Evolutionary conservation across 805 yeast genomes (phyloP), one percentile per base, ranked within the genome.

Genomic region (Yarrowia yakushimensis): DNA sequence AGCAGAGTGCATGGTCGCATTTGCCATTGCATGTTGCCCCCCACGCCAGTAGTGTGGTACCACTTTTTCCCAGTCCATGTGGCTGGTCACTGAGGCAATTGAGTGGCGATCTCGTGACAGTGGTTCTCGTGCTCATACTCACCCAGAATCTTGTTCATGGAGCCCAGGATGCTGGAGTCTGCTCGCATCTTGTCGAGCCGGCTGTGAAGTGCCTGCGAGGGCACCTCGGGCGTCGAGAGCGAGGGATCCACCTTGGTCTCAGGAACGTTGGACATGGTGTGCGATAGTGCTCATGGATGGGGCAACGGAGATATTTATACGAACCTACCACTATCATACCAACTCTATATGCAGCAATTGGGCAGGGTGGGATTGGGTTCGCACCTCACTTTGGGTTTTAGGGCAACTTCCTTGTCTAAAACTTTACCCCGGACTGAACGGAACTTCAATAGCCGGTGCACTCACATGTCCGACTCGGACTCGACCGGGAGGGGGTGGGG

Each of bases 71-170:
- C 4, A 7, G 10, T 17, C 9, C 22, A 22, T 9, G 3, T 7
- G 2, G 33, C 12, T 30, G 15, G 13, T 30, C 15, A 5, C 33
- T 31, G 39, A n/a, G 36, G 60, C 33, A 20, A 66, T 70, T 22
- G 63, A 70, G 46, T 23, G 10, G 30, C 4, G 7, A 28, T 36
- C 12, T 36, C 23, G 41, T 36, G 23, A 18, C 20, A 17, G 1
- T 10, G 2, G 8, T 18, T 18, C 36, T 2, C 13, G 7, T 17
- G 6, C 13, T 73, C n/a, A 12, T 52, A 52, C 59, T 52, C 59
- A 52, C 59, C 79, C 52, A 77, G 73, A 62, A 77, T 69, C 73
- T 82, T 81, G 74, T 81, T 80, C 75, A 81, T 81, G 63, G 79
- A 72, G 55, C 85, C 83, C 41, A 82, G 75, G 63, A 82, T 78